Evolutionary conservation across 73 alveolate genomes (phyloP).

Genomic region (Paraurostyla sp.): DNA sequence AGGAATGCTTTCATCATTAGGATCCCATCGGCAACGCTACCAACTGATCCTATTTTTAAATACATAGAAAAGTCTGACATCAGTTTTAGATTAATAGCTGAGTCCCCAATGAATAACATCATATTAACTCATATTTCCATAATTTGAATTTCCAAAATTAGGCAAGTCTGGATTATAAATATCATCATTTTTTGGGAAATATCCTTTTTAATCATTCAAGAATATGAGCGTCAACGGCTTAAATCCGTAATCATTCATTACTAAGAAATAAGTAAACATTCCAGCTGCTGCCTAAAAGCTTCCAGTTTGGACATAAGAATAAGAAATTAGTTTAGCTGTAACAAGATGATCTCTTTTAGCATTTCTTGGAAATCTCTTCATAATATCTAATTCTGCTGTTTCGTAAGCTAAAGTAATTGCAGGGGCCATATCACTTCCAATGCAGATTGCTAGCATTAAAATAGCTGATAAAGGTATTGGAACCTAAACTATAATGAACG

Average conservation of each 20-base stretch:
- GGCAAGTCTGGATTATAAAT: slow-evolving; percentile 30
- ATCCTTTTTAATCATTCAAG: slow-evolving; percentile 73
- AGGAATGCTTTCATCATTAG: slow-evolving; percentile 31
- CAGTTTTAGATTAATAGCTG: neutral
- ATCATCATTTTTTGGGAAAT: slow-evolving; percentile 51
- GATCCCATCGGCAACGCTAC: slow-evolving; percentile 63
- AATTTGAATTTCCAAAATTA: slow-evolving; percentile 33
- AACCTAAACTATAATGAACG: slow-evolving; percentile 73
- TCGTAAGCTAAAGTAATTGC: slow-evolving; percentile 96
- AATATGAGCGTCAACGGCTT: slow-evolving; percentile 73
- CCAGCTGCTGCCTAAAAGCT: slow-evolving; percentile 84
- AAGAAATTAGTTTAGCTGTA: slow-evolving; percentile 80
- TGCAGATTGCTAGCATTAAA: slow-evolving; percentile 83
- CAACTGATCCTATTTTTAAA: neutral
- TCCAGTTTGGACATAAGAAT: slow-evolving; percentile 86
- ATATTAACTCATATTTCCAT: neutral
- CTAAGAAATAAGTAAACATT: slow-evolving; percentile 85
- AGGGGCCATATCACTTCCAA: slow-evolving; percentile 96
- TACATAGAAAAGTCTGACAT: slow-evolving; percentile 4
- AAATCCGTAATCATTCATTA: slow-evolving; percentile 93
- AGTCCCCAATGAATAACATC: neutral
- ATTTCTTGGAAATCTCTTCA: slow-evolving; percentile 93
- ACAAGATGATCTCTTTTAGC: slow-evolving; percentile 91
- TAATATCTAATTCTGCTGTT: slow-evolving; percentile 93
- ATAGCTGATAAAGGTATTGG: slow-evolving; percentile 91